Conservation (phyloP, 495 filamentous ascomycete species). For the Tuber brumale region DNA sequence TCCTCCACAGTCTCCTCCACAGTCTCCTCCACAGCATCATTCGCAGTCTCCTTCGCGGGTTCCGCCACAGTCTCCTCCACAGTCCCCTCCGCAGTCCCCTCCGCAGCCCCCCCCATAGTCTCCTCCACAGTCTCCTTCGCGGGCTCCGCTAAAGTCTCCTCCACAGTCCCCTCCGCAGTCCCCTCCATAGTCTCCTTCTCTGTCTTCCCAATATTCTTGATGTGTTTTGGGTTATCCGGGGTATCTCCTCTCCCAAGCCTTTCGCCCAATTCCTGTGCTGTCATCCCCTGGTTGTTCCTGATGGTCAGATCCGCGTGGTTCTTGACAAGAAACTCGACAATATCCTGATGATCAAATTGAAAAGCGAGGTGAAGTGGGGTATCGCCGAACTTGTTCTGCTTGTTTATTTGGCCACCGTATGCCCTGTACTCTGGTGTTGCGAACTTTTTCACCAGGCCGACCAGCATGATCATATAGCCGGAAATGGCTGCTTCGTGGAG, state of each 20-base stretch:
- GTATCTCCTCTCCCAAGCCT: constrained; percentile 62
- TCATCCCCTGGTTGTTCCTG: not conserved
- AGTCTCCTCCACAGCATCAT: too few relatives aligned
- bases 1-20: too few relatives aligned
- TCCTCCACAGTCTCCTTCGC: too few relatives aligned
- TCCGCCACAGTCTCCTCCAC: not conserved
- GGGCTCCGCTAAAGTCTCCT: too few relatives aligned
- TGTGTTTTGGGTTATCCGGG: constrained; percentile 44
- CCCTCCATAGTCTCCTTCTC: constrained; percentile 62
- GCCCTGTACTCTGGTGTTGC: not conserved
- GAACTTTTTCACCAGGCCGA: not conserved
- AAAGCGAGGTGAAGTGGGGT: not conserved
- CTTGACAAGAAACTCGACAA: not conserved
- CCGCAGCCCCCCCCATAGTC: too few relatives aligned
- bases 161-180: too few relatives aligned
- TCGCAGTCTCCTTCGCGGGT: not conserved
- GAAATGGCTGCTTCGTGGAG: not conserved
- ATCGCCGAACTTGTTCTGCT: not conserved
- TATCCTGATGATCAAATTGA: not conserved
- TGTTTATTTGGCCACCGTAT: not conserved
- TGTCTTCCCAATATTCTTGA: constrained; percentile 50
- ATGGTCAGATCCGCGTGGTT: not conserved
- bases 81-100: too few relatives aligned
- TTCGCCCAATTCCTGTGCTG: constrained; percentile 56
- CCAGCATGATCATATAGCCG: not conserved